Percentiles rank a stretch among this genome's conserved stretches.
Evolutionary conservation across 169 alveolate genomes (phyloP).

Genomic region (Eimeria mitis): DNA sequence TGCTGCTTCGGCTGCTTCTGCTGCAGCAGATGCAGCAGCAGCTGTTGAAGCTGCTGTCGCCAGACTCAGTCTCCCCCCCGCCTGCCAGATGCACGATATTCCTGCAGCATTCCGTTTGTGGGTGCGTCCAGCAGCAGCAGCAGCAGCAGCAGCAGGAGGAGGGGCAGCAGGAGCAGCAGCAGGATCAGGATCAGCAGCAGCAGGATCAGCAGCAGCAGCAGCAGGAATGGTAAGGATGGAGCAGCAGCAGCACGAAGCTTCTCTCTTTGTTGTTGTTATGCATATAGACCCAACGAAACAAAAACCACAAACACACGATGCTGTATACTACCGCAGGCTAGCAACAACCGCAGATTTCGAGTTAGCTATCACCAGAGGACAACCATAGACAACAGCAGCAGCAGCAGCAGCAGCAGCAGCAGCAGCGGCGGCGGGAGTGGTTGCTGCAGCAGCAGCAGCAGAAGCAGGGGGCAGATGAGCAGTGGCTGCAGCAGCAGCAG

Average conservation of each 20-base stretch:
- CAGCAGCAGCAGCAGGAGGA: neutral
- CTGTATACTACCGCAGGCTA: neutral
- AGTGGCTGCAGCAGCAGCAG: slow-evolving; percentile 10
- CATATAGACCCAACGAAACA: neutral
- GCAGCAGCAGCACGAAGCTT: neutral
- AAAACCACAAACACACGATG: neutral
- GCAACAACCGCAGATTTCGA: neutral
- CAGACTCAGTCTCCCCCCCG: slow-evolving; percentile 34
- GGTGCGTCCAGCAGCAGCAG: neutral
- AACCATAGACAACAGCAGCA: neutral
- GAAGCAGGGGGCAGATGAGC: neutral
- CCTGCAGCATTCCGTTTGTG: neutral
- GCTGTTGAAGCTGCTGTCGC: neutral
- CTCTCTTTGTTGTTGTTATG: neutral
- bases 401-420: slow-evolving; percentile 15
- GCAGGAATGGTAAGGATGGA: neutral
- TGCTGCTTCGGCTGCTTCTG: slow-evolving; percentile 13
- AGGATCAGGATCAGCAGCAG: no score
- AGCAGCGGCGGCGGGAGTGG: no score
- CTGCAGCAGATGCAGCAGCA: neutral
- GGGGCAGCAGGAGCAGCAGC: slow-evolving; percentile 30
- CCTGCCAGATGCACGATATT: neutral
- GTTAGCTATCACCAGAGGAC: neutral
- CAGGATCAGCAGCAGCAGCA: slow-evolving; percentile 37
- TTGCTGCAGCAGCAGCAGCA: no score